Evolutionary conservation across 2,329 filamentous ascomycete species (phyloP).

Genomic region (Fusarium sp.): DNA sequence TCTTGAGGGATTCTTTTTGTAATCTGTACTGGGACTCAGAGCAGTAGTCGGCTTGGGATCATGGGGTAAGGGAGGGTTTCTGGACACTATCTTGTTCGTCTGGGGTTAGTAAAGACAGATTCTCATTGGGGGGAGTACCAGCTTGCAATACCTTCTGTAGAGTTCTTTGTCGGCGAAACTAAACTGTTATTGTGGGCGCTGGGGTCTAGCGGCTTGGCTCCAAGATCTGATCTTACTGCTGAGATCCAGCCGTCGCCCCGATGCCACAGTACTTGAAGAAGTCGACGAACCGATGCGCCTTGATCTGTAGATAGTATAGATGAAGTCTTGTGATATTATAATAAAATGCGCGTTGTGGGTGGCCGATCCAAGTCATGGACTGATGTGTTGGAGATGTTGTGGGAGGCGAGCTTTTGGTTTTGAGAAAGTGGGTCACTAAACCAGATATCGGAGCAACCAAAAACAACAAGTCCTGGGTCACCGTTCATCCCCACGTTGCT

Average conservation of each 20-base stretch:
- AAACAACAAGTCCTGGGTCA: background rate
- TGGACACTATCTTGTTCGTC: too few species aligned
- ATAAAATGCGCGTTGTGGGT: background rate
- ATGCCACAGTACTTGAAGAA: too few species aligned
- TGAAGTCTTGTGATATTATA: background rate
- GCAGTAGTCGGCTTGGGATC: too few species aligned
- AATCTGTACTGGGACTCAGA: too few species aligned
- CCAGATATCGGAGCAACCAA: background rate
- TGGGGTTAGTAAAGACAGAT: background rate
- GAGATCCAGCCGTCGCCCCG: rapidly evolving
- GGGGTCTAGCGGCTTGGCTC: background rate
- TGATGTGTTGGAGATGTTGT: background rate
- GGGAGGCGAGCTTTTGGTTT: background rate
- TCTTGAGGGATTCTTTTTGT: too few species aligned
- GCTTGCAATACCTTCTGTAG: rapidly evolving
- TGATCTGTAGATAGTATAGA: background rate
- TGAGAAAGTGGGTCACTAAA: background rate
- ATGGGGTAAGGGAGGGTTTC: too few species aligned
- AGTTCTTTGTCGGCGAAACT: background rate
- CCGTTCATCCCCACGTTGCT: too few species aligned
- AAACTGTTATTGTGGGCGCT: background rate
- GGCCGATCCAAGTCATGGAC: background rate
- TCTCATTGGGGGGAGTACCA: background rate
- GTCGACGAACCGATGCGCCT: rapidly evolving
- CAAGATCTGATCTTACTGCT: background rate